Conservation (phyloP, 768 basidiomycete species). For the Suillus cothurnatus region DNA sequence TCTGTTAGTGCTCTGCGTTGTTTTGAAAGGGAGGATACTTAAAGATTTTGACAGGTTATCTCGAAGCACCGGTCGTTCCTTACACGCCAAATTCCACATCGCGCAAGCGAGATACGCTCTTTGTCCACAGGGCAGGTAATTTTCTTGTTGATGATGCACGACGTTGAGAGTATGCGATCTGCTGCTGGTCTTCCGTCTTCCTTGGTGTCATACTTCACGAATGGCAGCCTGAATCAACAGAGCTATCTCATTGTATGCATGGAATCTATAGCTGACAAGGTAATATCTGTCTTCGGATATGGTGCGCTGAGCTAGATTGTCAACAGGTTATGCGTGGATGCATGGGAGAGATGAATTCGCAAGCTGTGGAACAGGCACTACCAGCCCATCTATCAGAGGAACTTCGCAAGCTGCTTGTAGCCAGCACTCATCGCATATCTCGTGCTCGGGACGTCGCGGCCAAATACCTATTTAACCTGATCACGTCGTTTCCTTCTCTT, state of each 20-base stretch:
- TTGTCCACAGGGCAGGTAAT: constrained; percentile 84
- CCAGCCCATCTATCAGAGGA: constrained; percentile 70
- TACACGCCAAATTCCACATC: constrained; percentile 63
- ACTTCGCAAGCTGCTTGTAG: constrained; percentile 71
- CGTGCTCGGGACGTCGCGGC: constrained; percentile 83
- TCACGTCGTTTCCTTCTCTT: constrained; percentile 91
- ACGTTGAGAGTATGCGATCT: constrained; percentile 86
- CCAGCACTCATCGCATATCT: constrained; percentile 79
- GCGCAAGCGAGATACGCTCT: constrained; percentile 67
- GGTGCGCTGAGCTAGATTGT: constrained; percentile 1
- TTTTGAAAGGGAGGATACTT: constrained; percentile 6
- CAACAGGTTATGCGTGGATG: constrained; percentile 78
- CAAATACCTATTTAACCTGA: constrained; percentile 80
- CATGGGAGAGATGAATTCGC: constrained; percentile 66
- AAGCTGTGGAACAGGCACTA: constrained; percentile 79
- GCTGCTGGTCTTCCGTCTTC: constrained; percentile 79
- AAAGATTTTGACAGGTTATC: constrained; percentile 54
- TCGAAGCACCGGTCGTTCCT: constrained; percentile 66
- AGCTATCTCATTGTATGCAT: constrained; percentile 70
- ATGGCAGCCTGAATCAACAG: constrained; percentile 80
- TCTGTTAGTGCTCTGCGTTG: constrained; percentile 48
- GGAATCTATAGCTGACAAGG: constrained; percentile 87
- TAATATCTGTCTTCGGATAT: constrained; percentile 27
- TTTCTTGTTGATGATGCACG: constrained; percentile 83
- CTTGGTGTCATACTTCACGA: constrained; percentile 84